phyloP scores from a whole-genome alignment of 192 early-diverging fungal species.

The Backusella sp. region DNA sequence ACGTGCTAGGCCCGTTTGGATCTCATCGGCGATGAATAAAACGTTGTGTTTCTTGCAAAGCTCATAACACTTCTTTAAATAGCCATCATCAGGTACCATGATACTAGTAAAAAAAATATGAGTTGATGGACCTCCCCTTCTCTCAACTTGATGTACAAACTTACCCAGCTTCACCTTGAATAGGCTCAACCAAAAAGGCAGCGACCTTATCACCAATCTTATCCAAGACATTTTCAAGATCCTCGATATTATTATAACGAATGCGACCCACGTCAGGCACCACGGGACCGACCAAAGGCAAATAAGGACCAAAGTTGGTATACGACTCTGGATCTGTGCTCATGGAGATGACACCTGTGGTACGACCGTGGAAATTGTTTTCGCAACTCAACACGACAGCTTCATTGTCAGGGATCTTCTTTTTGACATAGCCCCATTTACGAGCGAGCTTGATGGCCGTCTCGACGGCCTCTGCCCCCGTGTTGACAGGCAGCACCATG shows the following conservation, averaged over 20 bases:
- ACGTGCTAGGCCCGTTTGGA: conserved; percentile 95
- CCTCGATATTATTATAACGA: conserved; percentile 83
- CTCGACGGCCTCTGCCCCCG: conserved; percentile 98
- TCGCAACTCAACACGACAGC: conserved; percentile 82
- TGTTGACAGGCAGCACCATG: conserved; percentile 99
- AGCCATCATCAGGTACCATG: conserved; percentile 91
- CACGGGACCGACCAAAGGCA: conserved; percentile 80
- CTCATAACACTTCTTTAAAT: conserved; percentile 81
- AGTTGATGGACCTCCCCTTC: not conserved
- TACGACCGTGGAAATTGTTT: conserved; percentile 97
- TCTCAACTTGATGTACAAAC: no score
- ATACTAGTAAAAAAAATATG: conserved; percentile 51
- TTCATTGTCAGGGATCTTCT: conserved; percentile 77
- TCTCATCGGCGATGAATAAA: conserved; percentile 97
- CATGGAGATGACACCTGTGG: conserved; percentile 92
- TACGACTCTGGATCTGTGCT: conserved; percentile 87
- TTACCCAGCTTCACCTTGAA: conserved; percentile 97
- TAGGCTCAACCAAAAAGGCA: conserved; percentile 97
- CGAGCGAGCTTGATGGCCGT: conserved; percentile 97
- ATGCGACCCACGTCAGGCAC: conserved; percentile 76
- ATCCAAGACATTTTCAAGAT: conserved; percentile 85
- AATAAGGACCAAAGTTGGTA: conserved; percentile 90
- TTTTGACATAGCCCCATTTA: conserved; percentile 95
- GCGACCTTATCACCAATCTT: conserved; percentile 81
- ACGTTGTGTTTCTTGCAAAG: conserved; percentile 98